These are phyloP conservation scores for Podospora didyma DNA, from an alignment of 495 filamentous ascomycete genomes.

Conservation along the genomic window DNA sequence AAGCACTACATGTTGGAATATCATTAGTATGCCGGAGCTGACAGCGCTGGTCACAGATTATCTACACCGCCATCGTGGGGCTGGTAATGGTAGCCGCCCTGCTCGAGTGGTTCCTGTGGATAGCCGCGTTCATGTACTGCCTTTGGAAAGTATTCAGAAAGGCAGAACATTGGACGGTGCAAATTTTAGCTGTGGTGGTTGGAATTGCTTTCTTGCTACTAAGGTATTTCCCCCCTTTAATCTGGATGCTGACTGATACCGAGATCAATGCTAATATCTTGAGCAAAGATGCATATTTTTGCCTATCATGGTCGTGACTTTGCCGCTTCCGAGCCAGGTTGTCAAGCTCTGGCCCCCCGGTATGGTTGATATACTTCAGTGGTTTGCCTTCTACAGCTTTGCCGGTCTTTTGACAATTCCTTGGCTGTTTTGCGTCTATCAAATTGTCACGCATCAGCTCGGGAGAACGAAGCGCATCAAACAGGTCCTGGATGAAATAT, in stretches of 20 bases:
- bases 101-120: constrained; percentile 93
- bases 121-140: constrained; percentile 89
- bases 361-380: constrained; percentile 73
- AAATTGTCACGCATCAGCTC: constrained; percentile 79
- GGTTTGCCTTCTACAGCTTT: constrained; percentile 98
- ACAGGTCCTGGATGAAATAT: constrained; percentile 73
- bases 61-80: constrained; percentile 80
- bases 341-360: constrained; percentile 62
- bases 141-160: constrained; percentile 84
- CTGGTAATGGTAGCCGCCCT: constrained; percentile 79
- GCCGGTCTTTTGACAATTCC: constrained; percentile 77
- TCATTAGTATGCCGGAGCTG: constrained; percentile 1
- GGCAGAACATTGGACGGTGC: constrained; percentile 81
- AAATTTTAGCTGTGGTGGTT: constrained; percentile 70
- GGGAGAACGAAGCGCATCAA: constrained; percentile 81
- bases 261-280: neutral
- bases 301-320: constrained; percentile 90
- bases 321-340: constrained; percentile 74
- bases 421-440: constrained; percentile 91
- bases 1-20: constrained; percentile 25
- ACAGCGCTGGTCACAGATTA: constrained; percentile 30
- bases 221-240: constrained; percentile 53
- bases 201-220: constrained; percentile 67
- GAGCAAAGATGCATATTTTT: constrained; percentile 71
- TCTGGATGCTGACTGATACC: neutral